These are phyloP conservation scores for Lathyrus tuberosus DNA, from an alignment of 306 rosid genomes.

Conservation along the genomic window DNA sequence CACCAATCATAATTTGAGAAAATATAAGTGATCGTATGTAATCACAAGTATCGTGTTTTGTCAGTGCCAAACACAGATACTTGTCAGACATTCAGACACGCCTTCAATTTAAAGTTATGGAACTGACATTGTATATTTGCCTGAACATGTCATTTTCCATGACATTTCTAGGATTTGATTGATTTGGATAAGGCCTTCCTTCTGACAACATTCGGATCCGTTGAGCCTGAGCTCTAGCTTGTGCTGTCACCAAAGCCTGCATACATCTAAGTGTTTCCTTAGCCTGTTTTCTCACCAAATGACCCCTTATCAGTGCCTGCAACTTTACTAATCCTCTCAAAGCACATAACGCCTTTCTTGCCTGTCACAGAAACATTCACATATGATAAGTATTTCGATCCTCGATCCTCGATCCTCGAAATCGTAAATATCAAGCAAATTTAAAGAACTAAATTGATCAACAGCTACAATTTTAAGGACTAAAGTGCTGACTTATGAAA, in stretches of 20 bases:
- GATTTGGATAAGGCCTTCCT: constrained; percentile 46
- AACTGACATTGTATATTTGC: constrained; percentile 63
- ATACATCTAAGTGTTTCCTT: constrained; percentile 74
- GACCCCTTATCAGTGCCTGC: constrained; percentile 94
- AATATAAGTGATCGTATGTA: not conserved
- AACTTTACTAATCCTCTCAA: constrained; percentile 85
- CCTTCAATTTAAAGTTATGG: not conserved
- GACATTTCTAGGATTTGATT: constrained; percentile 51
- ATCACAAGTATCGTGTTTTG: not conserved
- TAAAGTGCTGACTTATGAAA: not conserved
- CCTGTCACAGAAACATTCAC: constrained; percentile 52
- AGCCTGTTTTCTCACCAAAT: constrained; percentile 84
- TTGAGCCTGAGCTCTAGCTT: constrained; percentile 86
- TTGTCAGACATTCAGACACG: not conserved
- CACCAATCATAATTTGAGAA: no score
- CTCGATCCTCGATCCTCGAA: not conserved
- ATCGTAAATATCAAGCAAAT: not conserved
- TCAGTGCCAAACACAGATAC: not conserved
- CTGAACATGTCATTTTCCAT: constrained; percentile 50
- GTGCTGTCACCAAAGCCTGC: constrained; percentile 93
- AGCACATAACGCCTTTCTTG: constrained; percentile 85
- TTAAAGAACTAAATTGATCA: not conserved
- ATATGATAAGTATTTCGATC: not conserved
- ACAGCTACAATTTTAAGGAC: not conserved
- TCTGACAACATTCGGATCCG: constrained; percentile 64